A percentile compares a stretch with the other conserved stretches of the same genome.
phyloP scores from a whole-genome alignment of 345 rosid species.

The Arabidopsis thaliana region TAIR10.1 NC_003076.8:26237501-26238000 shows the following conservation, averaged over 20 bases:
- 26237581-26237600: constrained; percentile 56
- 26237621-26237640: constrained; percentile 52
- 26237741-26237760: constrained; percentile 90
- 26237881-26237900: constrained; percentile 35
- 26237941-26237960: constrained; percentile 19
- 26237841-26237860: neutral
- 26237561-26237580: constrained; percentile 53
- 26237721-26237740: constrained; percentile 92
- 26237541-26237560: constrained; percentile 25
- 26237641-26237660: constrained; percentile 75
- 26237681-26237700: constrained; percentile 87
- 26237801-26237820: constrained; percentile 34
- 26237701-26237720: constrained; percentile 81
- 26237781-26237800: too few species aligned
- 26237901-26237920: neutral
- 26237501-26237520: constrained; percentile 43
- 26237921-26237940: constrained; percentile 23
- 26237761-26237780: neutral
- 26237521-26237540: constrained; percentile 38
- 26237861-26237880: constrained; percentile 3
- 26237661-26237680: constrained; percentile 93
- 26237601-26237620: constrained; percentile 51
- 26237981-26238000: neutral
- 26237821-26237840: neutral
- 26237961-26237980: neutral